These are phyloP conservation scores for Syzygium jambos DNA, from an alignment of 345 rosid species.

Conservation along the genomic window DNA sequence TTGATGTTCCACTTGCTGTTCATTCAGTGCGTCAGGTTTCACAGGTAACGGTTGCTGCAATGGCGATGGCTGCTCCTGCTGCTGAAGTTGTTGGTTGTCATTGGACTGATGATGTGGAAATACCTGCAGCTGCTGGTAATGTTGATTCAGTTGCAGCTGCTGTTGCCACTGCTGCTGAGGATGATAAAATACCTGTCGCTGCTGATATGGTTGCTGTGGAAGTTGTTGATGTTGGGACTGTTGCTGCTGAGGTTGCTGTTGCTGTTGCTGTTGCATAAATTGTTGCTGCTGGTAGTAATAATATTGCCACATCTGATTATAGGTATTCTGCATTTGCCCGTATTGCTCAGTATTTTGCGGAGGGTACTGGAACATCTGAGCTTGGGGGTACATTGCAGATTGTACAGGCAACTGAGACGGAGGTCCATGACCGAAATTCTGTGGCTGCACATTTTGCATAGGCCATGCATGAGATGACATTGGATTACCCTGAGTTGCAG, in stretches of 20 bases:
- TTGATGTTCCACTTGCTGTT: conserved; percentile 8
- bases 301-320: conserved; percentile 80
- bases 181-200: conserved; percentile 31
- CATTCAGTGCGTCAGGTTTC: neutral
- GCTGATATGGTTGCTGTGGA: conserved; percentile 20
- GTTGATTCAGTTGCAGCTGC: conserved; percentile 27
- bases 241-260: conserved; percentile 21
- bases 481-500: neutral
- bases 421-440: conserved; percentile 18
- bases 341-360: conserved; percentile 36
- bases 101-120: conserved; percentile 18
- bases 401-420: conserved; percentile 25
- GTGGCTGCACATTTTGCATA: conserved; percentile 29
- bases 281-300: conserved; percentile 60
- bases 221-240: conserved; percentile 17
- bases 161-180: conserved; percentile 32
- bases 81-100: conserved; percentile 18
- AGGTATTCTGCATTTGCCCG: conserved; percentile 30
- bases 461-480: neutral
- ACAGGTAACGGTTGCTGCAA: conserved; percentile 2
- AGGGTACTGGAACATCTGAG: conserved; percentile 32
- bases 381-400: conserved; percentile 27
- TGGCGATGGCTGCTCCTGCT: conserved; percentile 22
- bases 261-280: conserved; percentile 36
- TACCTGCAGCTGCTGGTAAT: conserved; percentile 13